These are phyloP conservation scores for Beta vulgaris DNA, from an alignment of 148 eudicot genomes.

Conservation along the genomic window DNA sequence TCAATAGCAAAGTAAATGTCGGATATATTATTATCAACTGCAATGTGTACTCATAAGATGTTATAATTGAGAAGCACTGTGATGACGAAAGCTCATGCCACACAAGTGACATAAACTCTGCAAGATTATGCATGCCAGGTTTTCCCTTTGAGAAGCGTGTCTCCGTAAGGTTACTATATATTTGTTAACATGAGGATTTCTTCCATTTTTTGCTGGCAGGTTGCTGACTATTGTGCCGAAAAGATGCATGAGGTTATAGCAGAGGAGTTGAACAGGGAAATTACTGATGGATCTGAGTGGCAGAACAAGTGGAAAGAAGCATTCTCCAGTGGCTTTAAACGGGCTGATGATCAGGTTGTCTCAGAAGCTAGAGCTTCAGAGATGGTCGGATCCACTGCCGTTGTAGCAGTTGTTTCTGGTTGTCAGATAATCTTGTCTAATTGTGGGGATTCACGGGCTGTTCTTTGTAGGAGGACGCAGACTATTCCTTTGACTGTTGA, in stretches of 20 bases:
- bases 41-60: not conserved
- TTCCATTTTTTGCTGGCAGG: slow-evolving; percentile 31
- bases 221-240: slow-evolving; percentile 64
- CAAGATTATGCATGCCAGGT: not conserved
- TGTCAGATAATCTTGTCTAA: slow-evolving; percentile 72
- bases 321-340: slow-evolving; percentile 46
- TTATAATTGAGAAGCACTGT: not conserved
- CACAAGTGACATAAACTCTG: not conserved
- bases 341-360: slow-evolving; percentile 49
- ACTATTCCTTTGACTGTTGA: slow-evolving; percentile 70
- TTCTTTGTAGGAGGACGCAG: slow-evolving; percentile 63
- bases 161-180: not conserved
- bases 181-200: not conserved
- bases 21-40: not conserved
- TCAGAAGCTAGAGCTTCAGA: slow-evolving; percentile 47
- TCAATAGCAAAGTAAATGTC: not conserved
- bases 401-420: slow-evolving; percentile 68
- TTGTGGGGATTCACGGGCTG: slow-evolving; percentile 86
- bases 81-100: not conserved
- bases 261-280: slow-evolving; percentile 47
- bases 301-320: slow-evolving; percentile 53
- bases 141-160: not conserved
- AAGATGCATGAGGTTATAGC: slow-evolving; percentile 63
- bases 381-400: slow-evolving; percentile 82
- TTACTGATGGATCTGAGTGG: slow-evolving; percentile 43